phyloP scores from a whole-genome alignment of 2,329 filamentous ascomycete genomes.

The Microsporum ferrugineum region DNA sequence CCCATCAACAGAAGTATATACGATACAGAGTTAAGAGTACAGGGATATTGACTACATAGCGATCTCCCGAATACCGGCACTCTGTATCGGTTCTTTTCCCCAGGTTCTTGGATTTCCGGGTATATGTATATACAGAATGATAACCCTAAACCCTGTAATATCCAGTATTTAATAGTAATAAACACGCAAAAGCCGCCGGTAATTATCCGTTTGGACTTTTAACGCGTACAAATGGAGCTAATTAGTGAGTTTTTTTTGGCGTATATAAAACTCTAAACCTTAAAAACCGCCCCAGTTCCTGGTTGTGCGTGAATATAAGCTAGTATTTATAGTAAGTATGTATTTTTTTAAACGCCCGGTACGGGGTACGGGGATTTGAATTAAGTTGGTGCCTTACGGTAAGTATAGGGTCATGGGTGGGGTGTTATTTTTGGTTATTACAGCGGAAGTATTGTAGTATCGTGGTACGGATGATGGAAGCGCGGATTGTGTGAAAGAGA shows the following conservation, averaged over 20 bases:
- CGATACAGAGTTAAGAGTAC: too few relatives aligned
- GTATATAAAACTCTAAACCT: neutral
- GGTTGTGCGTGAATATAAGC: neutral
- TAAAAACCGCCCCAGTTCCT: neutral
- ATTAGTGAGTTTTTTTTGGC: neutral
- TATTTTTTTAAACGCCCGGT: neutral
- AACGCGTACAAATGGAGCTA: neutral
- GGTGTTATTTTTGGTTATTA: neutral
- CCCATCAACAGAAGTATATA: too few relatives aligned
- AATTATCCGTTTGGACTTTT: neutral
- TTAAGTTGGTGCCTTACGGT: slow-evolving; percentile 2
- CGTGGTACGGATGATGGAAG: neutral
- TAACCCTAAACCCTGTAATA: neutral
- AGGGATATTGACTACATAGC: neutral
- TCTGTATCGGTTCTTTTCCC: neutral
- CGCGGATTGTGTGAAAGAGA: neutral
- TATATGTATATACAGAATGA: neutral
- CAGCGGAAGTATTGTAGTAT: neutral
- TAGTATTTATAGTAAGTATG: neutral
- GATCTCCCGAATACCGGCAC: slow-evolving; percentile 1
- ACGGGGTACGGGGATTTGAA: neutral
- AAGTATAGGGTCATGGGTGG: slow-evolving; percentile 1
- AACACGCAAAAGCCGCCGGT: neutral
- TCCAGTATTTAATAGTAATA: neutral
- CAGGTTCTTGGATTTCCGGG: slow-evolving; percentile 2